phyloP scores from a whole-genome alignment of 176 grass and related monocot species.

The Oryza officinalis region DNA sequence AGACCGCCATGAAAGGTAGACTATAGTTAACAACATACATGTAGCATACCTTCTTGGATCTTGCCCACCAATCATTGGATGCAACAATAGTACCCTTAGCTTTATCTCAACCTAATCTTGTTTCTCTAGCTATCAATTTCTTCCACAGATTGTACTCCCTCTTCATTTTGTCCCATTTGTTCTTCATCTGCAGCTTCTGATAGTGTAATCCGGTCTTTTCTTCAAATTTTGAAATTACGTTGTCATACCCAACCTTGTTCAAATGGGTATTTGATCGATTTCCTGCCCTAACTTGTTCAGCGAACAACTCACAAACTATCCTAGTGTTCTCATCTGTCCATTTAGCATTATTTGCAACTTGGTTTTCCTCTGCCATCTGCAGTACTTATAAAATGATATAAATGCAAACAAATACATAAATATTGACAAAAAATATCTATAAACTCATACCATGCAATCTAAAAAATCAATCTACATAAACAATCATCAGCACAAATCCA shows the following conservation, averaged over 20 bases:
- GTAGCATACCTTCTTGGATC: neutral
- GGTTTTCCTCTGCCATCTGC: too few species aligned
- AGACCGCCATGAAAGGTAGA: neutral
- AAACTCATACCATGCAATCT: too few species aligned
- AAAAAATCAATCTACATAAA: too few species aligned
- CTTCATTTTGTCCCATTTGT: neutral
- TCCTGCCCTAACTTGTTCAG: neutral
- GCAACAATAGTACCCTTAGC: neutral
- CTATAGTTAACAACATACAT: neutral
- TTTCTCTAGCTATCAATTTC: neutral
- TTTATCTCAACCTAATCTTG: neutral
- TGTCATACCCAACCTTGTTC: neutral
- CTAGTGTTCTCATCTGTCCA: neutral
- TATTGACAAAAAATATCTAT: too few species aligned
- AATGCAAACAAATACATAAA: too few species aligned
- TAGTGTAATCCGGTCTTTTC: accelerated
- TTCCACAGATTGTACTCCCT: neutral
- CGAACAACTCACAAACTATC: neutral
- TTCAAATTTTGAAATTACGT: neutral
- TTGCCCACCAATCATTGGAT: too few species aligned
- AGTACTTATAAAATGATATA: too few species aligned
- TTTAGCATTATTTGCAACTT: too few species aligned
- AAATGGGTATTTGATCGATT: neutral
- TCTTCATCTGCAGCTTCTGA: neutral
- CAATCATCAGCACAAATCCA: too few species aligned